phyloP scores from a whole-genome alignment of 2,329 filamentous ascomycete genomes.

The Torrubiellomyces zombiae region DNA sequence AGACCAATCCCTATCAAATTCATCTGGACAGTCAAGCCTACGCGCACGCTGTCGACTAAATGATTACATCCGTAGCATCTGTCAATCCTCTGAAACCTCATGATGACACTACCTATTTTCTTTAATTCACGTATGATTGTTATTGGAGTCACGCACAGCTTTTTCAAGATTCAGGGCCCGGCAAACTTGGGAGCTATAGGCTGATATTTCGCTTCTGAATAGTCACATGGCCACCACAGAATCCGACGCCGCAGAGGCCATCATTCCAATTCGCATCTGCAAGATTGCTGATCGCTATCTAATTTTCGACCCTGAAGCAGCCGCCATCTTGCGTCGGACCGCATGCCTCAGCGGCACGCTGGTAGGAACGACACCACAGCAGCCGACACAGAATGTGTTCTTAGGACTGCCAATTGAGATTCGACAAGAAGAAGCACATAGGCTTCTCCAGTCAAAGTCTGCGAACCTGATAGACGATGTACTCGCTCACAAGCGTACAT shows the following conservation, averaged over 20 bases:
- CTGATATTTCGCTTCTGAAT: no score
- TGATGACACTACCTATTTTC: conserved; percentile 27
- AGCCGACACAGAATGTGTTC: conserved; percentile 90
- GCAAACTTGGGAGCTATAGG: neutral
- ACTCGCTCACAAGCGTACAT: conserved; percentile 47
- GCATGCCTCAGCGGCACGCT: conserved; percentile 78
- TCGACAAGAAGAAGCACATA: conserved; percentile 73
- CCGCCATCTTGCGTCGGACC: conserved; percentile 59
- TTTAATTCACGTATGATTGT: conserved; percentile 28
- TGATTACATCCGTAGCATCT: conserved; percentile 39
- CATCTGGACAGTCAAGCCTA: no score
- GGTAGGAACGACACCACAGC: conserved; percentile 76
- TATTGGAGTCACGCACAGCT: conserved; percentile 1
- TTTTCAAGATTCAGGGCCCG: no score
- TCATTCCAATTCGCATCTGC: conserved; percentile 57
- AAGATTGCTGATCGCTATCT: conserved; percentile 67
- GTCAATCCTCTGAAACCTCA: conserved; percentile 41
- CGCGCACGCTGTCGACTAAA: no score
- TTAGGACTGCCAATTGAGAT: conserved; percentile 77
- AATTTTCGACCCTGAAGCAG: conserved; percentile 72
- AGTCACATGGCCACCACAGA: conserved; percentile 1
- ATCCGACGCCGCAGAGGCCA: neutral
- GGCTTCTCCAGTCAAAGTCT: conserved; percentile 60
- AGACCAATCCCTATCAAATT: no score
- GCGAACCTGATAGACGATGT: conserved; percentile 72